These are phyloP conservation scores for Phenoliferia sp. DNA, from an alignment of 1,284 basidiomycete species.

Conservation along the genomic window DNA sequence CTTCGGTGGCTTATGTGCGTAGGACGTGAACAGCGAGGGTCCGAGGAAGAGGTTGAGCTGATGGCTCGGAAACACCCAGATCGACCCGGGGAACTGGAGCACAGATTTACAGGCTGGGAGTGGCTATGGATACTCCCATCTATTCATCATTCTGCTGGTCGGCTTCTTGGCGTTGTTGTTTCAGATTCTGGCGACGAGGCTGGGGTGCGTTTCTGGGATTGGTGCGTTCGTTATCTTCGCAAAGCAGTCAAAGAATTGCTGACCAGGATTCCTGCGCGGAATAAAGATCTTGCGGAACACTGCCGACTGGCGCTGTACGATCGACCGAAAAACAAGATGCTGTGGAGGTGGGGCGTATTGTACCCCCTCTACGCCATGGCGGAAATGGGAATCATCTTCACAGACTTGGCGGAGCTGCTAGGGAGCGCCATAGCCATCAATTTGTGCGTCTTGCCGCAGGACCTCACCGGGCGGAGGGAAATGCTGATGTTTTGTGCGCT, in stretches of 20 bases:
- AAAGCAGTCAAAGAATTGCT: neutral
- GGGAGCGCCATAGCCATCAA: constrained; percentile 74
- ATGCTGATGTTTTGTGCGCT: neutral
- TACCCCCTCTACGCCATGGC: constrained; percentile 51
- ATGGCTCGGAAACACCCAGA: neutral
- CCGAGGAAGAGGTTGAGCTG: neutral
- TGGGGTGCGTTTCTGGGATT: constrained; percentile 50
- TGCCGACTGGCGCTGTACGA: constrained; percentile 66
- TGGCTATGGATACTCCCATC: constrained; percentile 65
- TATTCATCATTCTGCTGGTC: constrained; percentile 78
- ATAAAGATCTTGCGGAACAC: constrained; percentile 45
- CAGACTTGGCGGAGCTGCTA: constrained; percentile 66
- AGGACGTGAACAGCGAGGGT: neutral
- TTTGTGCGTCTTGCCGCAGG: constrained; percentile 46
- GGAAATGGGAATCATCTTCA: constrained; percentile 80
- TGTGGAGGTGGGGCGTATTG: constrained; percentile 59
- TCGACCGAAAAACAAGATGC: constrained; percentile 56
- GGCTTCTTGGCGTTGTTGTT: constrained; percentile 76
- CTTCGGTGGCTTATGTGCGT: constrained; percentile 23
- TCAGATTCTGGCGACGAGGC: constrained; percentile 47
- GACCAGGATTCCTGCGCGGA: neutral
- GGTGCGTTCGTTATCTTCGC: constrained; percentile 3
- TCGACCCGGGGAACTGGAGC: constrained; percentile 28
- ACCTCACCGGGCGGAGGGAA: neutral
- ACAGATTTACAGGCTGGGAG: constrained; percentile 24